phyloP scores from a whole-genome alignment of 768 basidiomycete genomes.

The Pulveroboletus ravenelii region DNA sequence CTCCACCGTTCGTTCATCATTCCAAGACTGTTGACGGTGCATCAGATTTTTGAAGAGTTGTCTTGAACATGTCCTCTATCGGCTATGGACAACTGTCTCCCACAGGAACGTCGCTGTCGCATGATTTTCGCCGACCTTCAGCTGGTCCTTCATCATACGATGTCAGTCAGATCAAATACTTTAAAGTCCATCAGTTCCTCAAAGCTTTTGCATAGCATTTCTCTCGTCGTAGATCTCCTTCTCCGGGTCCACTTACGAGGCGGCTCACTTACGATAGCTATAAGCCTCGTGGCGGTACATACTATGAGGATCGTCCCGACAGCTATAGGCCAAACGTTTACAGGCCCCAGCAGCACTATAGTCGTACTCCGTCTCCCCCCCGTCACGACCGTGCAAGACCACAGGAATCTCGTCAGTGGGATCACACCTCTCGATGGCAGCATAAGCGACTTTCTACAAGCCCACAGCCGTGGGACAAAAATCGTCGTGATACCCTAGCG shows the following conservation, averaged over 20 bases:
- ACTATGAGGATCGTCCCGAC: constrained; percentile 40
- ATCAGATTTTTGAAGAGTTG: constrained; percentile 1
- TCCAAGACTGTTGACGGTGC: constrained; percentile 4
- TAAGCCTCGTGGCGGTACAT: constrained; percentile 36
- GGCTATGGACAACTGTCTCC: constrained; percentile 27
- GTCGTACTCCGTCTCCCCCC: constrained; percentile 51
- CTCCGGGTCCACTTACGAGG: constrained; percentile 44
- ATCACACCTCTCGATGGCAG: constrained; percentile 41
- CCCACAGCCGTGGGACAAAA: constrained; percentile 30
- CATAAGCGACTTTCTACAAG: constrained; percentile 40
- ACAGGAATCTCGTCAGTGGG: constrained; percentile 44
- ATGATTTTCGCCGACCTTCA: constrained; percentile 28
- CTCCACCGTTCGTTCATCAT: constrained; percentile 1
- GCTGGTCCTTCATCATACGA: constrained; percentile 25
- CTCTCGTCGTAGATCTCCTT: constrained; percentile 43
- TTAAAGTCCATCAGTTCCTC: constrained; percentile 14
- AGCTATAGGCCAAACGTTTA: constrained; percentile 40
- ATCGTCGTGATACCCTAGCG: constrained; percentile 36
- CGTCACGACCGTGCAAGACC: constrained; percentile 40
- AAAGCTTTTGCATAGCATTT: constrained; percentile 22
- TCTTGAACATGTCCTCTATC: constrained; percentile 24
- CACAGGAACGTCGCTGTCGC: constrained; percentile 18
- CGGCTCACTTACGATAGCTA: constrained; percentile 49
- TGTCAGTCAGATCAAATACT: constrained; percentile 27
- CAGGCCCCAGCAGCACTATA: constrained; percentile 34